Percentiles rank a stretch among this genome's conserved stretches.
These are phyloP conservation scores for Wallacemonas sp. DNA, from an alignment of 208 protist genomes.

Conservation along the genomic window DNA sequence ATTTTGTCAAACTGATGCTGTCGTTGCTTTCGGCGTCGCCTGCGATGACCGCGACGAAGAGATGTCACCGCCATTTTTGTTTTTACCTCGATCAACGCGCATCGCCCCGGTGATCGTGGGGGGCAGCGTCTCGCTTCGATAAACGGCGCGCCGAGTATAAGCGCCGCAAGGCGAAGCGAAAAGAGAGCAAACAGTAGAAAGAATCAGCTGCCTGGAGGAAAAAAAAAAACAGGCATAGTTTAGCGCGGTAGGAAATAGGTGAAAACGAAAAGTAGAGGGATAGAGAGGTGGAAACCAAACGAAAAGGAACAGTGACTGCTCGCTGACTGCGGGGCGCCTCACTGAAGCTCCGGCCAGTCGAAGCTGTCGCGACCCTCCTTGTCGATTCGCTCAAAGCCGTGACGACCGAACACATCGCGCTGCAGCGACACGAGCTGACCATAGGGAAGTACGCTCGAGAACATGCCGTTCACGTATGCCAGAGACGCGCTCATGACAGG, in stretches of 20 bases:
- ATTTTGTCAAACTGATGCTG: too few species aligned
- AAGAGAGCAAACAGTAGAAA: too few species aligned
- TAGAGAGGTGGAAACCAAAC: neutral
- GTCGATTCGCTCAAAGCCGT: conserved; percentile 89
- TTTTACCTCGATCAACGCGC: too few species aligned
- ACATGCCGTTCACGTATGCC: conserved; percentile 87
- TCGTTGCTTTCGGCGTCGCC: too few species aligned
- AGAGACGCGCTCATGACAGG: conserved; percentile 80
- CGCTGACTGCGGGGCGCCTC: conserved; percentile 12
- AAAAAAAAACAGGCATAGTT: neutral
- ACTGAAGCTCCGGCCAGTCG: conserved; percentile 85
- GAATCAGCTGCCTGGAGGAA: too few species aligned
- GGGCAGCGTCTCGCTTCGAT: too few species aligned
- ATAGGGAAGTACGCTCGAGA: conserved; percentile 68
- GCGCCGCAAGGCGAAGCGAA: too few species aligned
- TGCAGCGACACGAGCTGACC: conserved; percentile 91
- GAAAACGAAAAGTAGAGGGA: neutral
- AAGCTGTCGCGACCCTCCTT: conserved; percentile 77
- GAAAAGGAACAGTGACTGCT: neutral
- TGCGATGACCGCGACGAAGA: too few species aligned
- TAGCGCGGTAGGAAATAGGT: conserved; percentile 2
- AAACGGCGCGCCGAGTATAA: too few species aligned
- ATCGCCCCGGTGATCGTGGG: too few species aligned
- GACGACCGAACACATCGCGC: conserved; percentile 89
- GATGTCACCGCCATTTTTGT: too few species aligned